These are phyloP conservation scores for Primulina eburnea DNA, from an alignment of 257 asterid genomes.

Conservation along the genomic window DNA sequence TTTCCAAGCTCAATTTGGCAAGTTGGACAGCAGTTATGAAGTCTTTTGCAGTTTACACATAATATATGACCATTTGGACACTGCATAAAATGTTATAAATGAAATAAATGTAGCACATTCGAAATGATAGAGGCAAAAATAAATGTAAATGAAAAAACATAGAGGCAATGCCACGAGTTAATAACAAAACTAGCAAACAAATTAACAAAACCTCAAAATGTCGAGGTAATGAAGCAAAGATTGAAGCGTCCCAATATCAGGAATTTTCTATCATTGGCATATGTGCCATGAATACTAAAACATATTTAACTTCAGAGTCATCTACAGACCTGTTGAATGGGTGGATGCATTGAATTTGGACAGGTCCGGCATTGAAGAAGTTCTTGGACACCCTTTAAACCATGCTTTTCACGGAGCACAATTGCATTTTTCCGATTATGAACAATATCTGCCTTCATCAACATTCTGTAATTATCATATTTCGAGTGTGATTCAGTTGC, in stretches of 20 bases:
- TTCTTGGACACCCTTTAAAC: slow-evolving; percentile 52
- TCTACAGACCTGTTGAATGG: slow-evolving; percentile 69
- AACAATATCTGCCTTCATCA: slow-evolving; percentile 39
- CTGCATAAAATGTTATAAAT: slow-evolving; percentile 36
- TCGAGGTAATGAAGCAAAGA: not conserved
- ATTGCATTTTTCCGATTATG: slow-evolving; percentile 23
- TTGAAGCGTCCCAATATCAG: not conserved
- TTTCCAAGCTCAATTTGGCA: slow-evolving; percentile 65
- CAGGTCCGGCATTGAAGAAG: slow-evolving; percentile 82
- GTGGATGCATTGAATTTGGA: slow-evolving; percentile 65
- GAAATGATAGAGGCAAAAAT: not conserved
- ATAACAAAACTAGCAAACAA: not conserved
- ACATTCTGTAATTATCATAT: slow-evolving; percentile 31
- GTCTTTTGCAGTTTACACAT: slow-evolving; percentile 69
- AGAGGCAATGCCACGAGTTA: not conserved
- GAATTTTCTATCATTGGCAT: not conserved
- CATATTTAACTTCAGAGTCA: not conserved
- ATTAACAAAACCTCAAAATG: not conserved
- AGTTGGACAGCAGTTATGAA: slow-evolving; percentile 59
- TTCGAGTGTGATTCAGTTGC: slow-evolving; percentile 44
- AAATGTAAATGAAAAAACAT: not conserved
- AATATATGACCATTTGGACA: slow-evolving; percentile 88
- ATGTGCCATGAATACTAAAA: slow-evolving; percentile 1
- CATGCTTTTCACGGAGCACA: slow-evolving; percentile 41
- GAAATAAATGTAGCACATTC: not conserved